A percentile compares a stretch with the other conserved stretches of the same genome.
Evolutionary conservation across 352 stramenopile species (phyloP).

Genomic region (Aphanomyces euteiches): DNA sequence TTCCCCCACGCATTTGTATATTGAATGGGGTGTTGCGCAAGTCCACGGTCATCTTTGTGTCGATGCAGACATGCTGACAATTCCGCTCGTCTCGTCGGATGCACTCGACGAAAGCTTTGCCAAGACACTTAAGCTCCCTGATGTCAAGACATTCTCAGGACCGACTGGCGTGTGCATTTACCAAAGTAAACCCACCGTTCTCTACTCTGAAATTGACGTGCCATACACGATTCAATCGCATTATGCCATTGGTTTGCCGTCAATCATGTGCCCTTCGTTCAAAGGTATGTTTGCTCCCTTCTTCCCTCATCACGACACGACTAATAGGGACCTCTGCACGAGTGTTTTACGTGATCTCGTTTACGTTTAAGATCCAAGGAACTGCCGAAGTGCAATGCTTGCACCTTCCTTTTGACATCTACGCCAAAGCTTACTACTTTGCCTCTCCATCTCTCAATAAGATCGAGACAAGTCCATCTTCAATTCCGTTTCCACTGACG

Average conservation of each 20-base stretch:
- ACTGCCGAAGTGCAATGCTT: conserved; percentile 36
- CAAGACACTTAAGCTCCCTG: conserved; percentile 34
- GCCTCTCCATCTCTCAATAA: conserved; percentile 28
- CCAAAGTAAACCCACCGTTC: conserved; percentile 43
- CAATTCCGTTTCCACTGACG: neutral
- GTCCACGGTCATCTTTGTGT: conserved; percentile 78
- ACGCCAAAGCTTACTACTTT: conserved; percentile 52
- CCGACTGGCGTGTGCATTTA: conserved; percentile 60
- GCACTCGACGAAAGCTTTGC: conserved; percentile 35
- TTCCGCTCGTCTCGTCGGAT: conserved; percentile 85
- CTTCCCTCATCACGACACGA: neutral
- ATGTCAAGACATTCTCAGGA: conserved; percentile 51
- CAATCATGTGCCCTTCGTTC: conserved; percentile 53
- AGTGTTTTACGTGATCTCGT: conserved; percentile 62
- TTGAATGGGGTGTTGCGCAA: conserved; percentile 52
- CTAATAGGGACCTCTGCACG: conserved; percentile 42
- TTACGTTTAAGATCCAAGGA: conserved; percentile 37
- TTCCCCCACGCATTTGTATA: conserved; percentile 40
- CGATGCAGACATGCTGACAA: conserved; percentile 90
- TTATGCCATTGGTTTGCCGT: conserved; percentile 52
- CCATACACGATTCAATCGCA: conserved; percentile 28
- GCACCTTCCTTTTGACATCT: conserved; percentile 62
- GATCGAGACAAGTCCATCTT: neutral
- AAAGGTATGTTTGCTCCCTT: conserved; percentile 26
- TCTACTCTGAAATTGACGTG: conserved; percentile 62